These are phyloP conservation scores for Hemisphaericaspora xylofermentans DNA, from an alignment of 1,139 yeast genomes.

Conservation along the genomic window DNA sequence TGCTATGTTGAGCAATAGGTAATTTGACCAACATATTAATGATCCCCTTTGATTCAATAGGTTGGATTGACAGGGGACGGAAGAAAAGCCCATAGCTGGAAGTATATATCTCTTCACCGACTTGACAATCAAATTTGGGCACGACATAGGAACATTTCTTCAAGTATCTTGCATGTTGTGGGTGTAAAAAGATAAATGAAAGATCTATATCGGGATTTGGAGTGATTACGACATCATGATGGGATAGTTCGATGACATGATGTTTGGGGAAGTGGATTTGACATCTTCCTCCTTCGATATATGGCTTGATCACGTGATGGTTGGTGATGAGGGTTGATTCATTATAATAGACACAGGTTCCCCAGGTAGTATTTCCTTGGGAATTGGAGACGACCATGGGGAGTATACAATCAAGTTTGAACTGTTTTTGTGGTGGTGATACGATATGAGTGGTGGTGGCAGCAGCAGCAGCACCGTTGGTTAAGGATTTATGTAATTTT, in stretches of 20 bases:
- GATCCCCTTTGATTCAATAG: conserved; percentile 48
- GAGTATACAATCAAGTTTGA: conserved; percentile 2
- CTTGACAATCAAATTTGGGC: conserved; percentile 11
- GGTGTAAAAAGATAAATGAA: conserved; percentile 30
- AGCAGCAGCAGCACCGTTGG: background rate
- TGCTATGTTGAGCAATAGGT: conserved; percentile 12
- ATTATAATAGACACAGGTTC: conserved; percentile 33
- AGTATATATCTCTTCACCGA: conserved; percentile 44
- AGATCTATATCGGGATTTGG: conserved; percentile 38
- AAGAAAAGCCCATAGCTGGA: conserved; percentile 60
- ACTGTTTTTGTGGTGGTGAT: background rate
- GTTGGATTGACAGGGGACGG: conserved; percentile 23
- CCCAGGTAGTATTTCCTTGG: conserved; percentile 27
- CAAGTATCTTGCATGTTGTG: conserved; percentile 1
- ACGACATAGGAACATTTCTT: background rate
- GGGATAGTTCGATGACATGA: conserved; percentile 9
- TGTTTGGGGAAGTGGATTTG: conserved; percentile 3
- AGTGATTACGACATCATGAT: conserved; percentile 16
- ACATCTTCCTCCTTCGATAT: conserved; percentile 11
- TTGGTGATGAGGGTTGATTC: conserved; percentile 33
- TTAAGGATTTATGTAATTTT: background rate
- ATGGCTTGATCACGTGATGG: conserved; percentile 34
- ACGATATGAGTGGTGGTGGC: background rate
- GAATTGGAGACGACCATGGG: conserved; percentile 9
- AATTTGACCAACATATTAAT: conserved; percentile 29